A percentile compares a stretch with the other conserved stretches of the same genome.
These are phyloP conservation scores for Camptophora hylomeconis DNA, from an alignment of 2,329 filamentous ascomycete genomes.

Conservation along the genomic window DNA sequence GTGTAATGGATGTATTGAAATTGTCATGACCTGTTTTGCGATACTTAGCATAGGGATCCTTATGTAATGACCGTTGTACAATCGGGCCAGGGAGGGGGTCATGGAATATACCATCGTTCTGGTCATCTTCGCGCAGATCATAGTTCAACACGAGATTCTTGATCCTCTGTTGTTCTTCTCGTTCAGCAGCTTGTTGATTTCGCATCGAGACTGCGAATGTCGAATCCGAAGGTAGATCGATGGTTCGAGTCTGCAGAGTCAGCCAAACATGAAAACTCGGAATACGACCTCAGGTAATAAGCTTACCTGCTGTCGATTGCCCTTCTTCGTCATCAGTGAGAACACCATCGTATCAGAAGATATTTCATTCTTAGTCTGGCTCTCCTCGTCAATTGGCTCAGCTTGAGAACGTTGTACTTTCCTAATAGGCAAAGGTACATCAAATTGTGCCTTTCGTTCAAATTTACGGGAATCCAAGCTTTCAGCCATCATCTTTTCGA, in stretches of 20 bases:
- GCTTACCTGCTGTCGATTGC: conserved; percentile 83
- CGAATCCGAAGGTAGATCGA: conserved; percentile 75
- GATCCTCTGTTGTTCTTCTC: conserved; percentile 94
- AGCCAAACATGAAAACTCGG: conserved; percentile 6
- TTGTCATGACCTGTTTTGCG: conserved; percentile 27
- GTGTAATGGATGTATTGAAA: conserved; percentile 24
- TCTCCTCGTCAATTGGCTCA: conserved; percentile 23
- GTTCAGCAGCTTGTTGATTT: conserved; percentile 84
- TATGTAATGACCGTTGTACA: conserved; percentile 17
- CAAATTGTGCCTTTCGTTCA: conserved; percentile 85
- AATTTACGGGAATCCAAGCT: conserved; percentile 92
- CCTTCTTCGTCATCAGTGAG: conserved; percentile 86
- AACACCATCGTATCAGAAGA: conserved; percentile 73
- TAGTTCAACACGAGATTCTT: conserved; percentile 96
- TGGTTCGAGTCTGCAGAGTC: conserved; percentile 62
- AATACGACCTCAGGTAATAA: conserved; percentile 3
- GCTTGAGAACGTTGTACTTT: conserved; percentile 47
- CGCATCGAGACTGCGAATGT: conserved; percentile 94
- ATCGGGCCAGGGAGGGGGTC: conserved; percentile 28
- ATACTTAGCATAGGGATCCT: conserved; percentile 23
- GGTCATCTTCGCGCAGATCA: conserved; percentile 74
- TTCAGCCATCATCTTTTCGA: conserved; percentile 96
- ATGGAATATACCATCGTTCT: conserved; percentile 56
- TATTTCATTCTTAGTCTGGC: conserved; percentile 10
- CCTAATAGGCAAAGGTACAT: conserved; percentile 92